Evolutionary conservation across 805 yeast genomes (phyloP).

Genomic region (Ogataea methylovora): DNA sequence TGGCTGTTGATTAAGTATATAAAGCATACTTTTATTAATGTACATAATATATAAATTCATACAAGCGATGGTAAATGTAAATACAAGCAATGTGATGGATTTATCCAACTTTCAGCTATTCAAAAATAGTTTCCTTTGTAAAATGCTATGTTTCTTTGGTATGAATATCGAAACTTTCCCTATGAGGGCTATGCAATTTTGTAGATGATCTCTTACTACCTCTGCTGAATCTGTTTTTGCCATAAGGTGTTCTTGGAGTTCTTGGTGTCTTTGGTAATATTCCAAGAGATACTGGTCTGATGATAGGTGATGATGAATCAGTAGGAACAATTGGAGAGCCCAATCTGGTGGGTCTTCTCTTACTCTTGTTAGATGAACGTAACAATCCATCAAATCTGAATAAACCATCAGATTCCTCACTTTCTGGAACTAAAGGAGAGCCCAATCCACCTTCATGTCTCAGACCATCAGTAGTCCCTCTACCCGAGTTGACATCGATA

Average conservation of each 20-base stretch:
- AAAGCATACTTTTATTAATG: too few species aligned
- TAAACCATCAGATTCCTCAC: conserved; percentile 29
- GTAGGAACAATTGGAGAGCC: conserved; percentile 11
- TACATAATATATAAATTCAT: too few species aligned
- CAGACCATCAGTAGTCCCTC: conserved; percentile 1
- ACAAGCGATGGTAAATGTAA: too few species aligned
- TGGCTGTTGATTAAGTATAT: too few species aligned
- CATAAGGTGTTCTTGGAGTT: conserved; percentile 16
- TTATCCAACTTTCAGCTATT: too few species aligned
- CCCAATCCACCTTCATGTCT: conserved; percentile 12
- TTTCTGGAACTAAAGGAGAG: conserved; percentile 9
- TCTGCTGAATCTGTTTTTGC: conserved; percentile 8
- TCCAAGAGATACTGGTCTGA: conserved; percentile 1
- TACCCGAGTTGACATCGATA: neutral
- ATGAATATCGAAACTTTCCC: conserved; percentile 1
- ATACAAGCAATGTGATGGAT: too few species aligned
- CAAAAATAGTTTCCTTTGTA: too few species aligned
- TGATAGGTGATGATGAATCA: conserved; percentile 14
- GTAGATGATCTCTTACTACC: conserved; percentile 10
- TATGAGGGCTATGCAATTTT: conserved; percentile 3
- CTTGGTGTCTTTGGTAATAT: conserved; percentile 18
- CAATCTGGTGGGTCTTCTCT: conserved; percentile 22
- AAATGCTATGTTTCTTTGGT: too few species aligned
- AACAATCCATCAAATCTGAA: conserved; percentile 39
- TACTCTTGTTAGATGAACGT: conserved; percentile 28